Evolutionary conservation across 805 yeast species (phyloP), one percentile per base, ranked within the genome.

Genomic region (Candida sithepensis): DNA sequence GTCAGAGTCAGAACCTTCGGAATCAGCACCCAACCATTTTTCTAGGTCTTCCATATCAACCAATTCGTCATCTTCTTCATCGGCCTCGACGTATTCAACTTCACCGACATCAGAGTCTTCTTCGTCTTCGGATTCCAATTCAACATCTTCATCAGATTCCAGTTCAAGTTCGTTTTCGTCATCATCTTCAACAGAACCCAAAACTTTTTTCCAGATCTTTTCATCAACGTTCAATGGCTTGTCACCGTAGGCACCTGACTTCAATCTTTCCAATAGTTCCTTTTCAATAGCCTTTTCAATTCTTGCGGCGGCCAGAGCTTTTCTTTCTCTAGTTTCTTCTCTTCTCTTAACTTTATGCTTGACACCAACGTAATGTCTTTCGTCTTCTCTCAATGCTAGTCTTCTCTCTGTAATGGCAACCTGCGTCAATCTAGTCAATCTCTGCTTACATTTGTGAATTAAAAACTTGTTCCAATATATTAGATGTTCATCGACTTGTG

Each of bases 181-280:
- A 30, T 71, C 73, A 41, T 77, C 79, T 50, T 84, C 83, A 56
- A 78, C 78, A 53, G 72, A 77, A 51, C 91, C 90, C 72, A 94
- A 79, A 21, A 94, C 95, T 72, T 84, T 88, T 77, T 85, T 85
- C 99, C 99, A 94, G 50, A 94, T 82, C 70, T 84, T 84, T 62
- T 92, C 97, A 60, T 94, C 98, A 33, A 94, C 98, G 62, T 94
- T 94, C 64, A 94, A 75, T 47, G 99, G 99, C 68, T 92, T 88
- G 64, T 94, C 98, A 55, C 99, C 99, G 65, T 94, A 94, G 2
- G 98, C 98, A 51, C 99, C 99, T 62, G 92, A 83, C 81, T 94
- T 94, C 63, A 94, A 79, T 69, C 99, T 83, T 46, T 91, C 97
- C 62, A 94, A 75, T 55, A 94, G 77, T 69, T 94, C 99, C 71